Evolutionary conservation across 805 yeast genomes (phyloP), one percentile per base, ranked within the genome.

Genomic region (Candida stauntonica): DNA sequence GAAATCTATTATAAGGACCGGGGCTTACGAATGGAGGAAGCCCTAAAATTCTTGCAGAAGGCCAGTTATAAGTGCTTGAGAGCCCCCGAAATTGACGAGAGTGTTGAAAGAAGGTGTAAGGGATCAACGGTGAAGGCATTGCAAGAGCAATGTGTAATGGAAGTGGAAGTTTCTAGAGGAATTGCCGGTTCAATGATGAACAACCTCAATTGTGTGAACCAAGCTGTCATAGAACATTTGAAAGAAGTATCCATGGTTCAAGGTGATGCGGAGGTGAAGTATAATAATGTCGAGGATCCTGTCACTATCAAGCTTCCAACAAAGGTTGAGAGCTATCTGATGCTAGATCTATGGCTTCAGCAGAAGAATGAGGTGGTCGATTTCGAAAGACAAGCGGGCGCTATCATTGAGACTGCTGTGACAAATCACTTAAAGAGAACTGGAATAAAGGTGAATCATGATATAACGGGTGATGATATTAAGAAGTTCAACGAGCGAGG

Each of bases 11-110:
- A 60, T 28, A 46, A 49, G 5, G 48, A 57, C 14, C 53, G 65
- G 32, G 64, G 67, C 17, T 47, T 75, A 31, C 46, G 45, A 6
- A 50, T 68, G 23, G 38, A 50, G 4, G 73, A 73, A 39, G 64
- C 77, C 1, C 44, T 74, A 26, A 52, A 52, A 7, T 71, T 65
- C 48, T 47, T 75, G 38, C 55, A 59, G 32, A 58, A 57, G 7
- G 60, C 67, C 1, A 55, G 54, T 36, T 72, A 62, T 41, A 64
- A 61, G 38, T 60, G 64, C 41, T 44, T 52, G 3, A 57, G 56
- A 11, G 39, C 54, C 2, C 43, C 52, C 2, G 42, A 44, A 3
- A 20, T 67, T 3, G 51, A 52, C 33, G 41, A 41, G 1, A 33
- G 41, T 12, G 31, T 67, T 5, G 29, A 39, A 1, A 27, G 30